Base-by-base conservation (phyloP, 108 stramenopile genomes). In the Seminavis robusta region DNA sequence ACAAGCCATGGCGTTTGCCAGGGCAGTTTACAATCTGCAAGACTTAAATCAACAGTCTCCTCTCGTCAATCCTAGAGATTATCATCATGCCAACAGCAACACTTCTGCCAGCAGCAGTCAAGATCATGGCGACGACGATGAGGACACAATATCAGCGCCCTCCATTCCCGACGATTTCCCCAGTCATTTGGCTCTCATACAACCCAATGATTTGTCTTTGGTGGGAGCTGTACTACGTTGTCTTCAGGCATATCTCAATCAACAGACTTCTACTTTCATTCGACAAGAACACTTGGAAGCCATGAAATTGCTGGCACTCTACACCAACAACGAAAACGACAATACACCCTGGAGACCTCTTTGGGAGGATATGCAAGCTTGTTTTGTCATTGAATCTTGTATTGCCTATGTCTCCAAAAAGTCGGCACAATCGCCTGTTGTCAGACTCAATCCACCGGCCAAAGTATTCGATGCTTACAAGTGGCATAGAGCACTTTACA, bases 331-430 rank as follows among this genome's bases (percentile, higher is more conserved):
- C 19, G 21, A 29, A 15, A 21, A 28, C 15, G 16, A 45, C 8
- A 45, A 4, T 10, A 7, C 19, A 3, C 40, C 55, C 20, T 43
- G 43, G 43, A 43, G 67, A n/a, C 67, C 67, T 1, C 11, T 15
- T 10, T 80, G 79, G 79, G 33, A 46, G 5, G 79, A 80, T 57
- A 33, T 80, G 30, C 62, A 46, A 27, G 56, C 71, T 1, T 17
- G 63, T 17, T 73, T 64, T 27, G 43, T 72, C 13, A 55, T 80
- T n/a, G 79, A 80, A 46, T 67, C 23, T 11, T 29, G 17, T 26
- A 27, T 63, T 25, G 52, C 50, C 23, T n/a, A 6, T 9, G 15
- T 44, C 13, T 38, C 48, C 21, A 32, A 43, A 6, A 33, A 38
- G 23, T 13, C 17, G 52, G 23, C 41, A 23, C 30, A 28, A 45